phyloP scores from a whole-genome alignment of 345 rosid species.

The Euphorbia lathyris region DNA sequence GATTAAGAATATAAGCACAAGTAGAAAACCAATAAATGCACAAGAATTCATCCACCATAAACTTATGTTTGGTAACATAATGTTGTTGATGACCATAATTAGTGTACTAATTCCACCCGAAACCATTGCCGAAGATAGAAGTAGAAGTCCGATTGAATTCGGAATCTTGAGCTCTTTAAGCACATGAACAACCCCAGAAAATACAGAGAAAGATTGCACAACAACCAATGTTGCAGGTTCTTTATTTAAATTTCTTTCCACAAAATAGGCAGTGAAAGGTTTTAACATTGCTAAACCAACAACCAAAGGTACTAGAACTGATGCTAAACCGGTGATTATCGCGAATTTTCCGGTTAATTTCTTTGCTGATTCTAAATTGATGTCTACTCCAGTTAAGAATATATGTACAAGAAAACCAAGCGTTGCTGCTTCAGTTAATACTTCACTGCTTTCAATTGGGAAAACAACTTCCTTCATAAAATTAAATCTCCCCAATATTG shows the following conservation, averaged over 20 bases:
- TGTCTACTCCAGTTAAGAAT: slow-evolving; percentile 30
- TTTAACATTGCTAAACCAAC: neutral
- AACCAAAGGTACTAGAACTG: neutral
- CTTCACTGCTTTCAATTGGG: neutral
- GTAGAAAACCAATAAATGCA: neutral
- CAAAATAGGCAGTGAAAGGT: neutral
- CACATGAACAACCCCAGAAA: slow-evolving; percentile 4
- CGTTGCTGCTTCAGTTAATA: neutral
- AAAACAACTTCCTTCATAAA: neutral
- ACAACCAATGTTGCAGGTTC: neutral
- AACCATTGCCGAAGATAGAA: neutral
- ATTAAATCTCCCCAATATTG: neutral
- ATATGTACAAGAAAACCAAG: slow-evolving; percentile 30
- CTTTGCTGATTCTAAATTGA: slow-evolving; percentile 17
- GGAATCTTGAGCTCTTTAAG: neutral
- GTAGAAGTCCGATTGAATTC: neutral
- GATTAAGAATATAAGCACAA: slow-evolving; percentile 3
- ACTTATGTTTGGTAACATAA: neutral
- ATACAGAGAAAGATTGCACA: slow-evolving; percentile 27
- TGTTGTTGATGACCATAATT: no score
- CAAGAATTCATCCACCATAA: neutral
- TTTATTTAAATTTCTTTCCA: neutral
- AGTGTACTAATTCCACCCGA: no score
- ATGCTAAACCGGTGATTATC: slow-evolving; percentile 15
- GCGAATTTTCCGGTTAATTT: slow-evolving; percentile 23